Percentiles rank a stretch among this genome's conserved stretches.
These are phyloP conservation scores for Prunus mongolica DNA, from an alignment of 306 rosid species.

Conservation along the genomic window DNA sequence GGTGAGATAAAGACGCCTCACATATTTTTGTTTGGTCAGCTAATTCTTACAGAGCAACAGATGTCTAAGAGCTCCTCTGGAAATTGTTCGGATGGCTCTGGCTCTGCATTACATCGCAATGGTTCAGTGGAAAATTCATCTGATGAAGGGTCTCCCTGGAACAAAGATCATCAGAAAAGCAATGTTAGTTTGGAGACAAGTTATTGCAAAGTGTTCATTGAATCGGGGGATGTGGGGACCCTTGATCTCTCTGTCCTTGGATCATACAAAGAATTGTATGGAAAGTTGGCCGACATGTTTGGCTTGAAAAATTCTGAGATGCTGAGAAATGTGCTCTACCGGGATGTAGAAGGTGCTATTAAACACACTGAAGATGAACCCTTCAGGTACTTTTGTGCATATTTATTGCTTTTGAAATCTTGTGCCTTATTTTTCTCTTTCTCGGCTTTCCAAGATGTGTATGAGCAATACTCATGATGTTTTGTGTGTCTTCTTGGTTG, in stretches of 20 bases:
- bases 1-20: conserved; percentile 53
- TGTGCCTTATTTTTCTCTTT: not conserved
- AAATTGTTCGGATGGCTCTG: conserved; percentile 54
- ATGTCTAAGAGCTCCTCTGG: conserved; percentile 47
- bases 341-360: conserved; percentile 33
- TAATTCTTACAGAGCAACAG: conserved; percentile 58
- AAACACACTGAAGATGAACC: conserved; percentile 35
- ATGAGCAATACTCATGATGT: not conserved
- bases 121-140: conserved; percentile 63
- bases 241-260: conserved; percentile 33
- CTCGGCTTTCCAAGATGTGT: not conserved
- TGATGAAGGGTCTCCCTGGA: conserved; percentile 75
- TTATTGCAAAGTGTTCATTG: conserved; percentile 40
- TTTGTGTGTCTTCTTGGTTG: conserved; percentile 24
- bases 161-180: conserved; percentile 45
- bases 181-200: conserved; percentile 44
- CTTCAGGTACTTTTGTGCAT: conserved; percentile 32
- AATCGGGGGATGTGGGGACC: conserved; percentile 31
- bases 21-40: conserved; percentile 77
- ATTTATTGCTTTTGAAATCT: not conserved
- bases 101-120: conserved; percentile 40
- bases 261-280: conserved; percentile 38
- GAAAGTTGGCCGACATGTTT: conserved; percentile 45
- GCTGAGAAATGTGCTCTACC: conserved; percentile 35
- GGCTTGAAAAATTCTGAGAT: conserved; percentile 32